A percentile compares a stretch with the other conserved stretches of the same genome.
These are phyloP conservation scores for Rhizopogon sp. DNA, from an alignment of 768 basidiomycete species.

Conservation along the genomic window DNA sequence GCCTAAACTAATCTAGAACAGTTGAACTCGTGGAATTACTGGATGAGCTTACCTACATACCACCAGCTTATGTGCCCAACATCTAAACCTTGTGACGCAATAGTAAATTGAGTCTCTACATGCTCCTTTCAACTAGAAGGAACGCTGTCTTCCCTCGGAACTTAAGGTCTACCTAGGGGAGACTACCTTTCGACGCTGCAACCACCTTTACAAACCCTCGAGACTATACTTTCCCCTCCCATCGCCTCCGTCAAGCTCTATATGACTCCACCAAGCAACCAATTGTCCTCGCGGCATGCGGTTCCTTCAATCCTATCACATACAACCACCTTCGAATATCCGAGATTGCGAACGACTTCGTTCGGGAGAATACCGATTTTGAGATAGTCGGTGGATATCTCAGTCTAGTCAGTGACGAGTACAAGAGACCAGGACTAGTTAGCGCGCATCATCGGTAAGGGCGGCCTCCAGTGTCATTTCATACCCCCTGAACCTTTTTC, in stretches of 20 bases:
- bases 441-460: slow-evolving; percentile 85
- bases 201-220: slow-evolving; percentile 55
- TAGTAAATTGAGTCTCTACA: no score
- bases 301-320: slow-evolving; percentile 95
- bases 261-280: slow-evolving; percentile 69
- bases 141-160: no score
- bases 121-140: no score
- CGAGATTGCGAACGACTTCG: slow-evolving; percentile 98
- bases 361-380: slow-evolving; percentile 85
- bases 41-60: no score
- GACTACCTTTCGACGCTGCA: background rate
- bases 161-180: no score
- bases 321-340: slow-evolving; percentile 98
- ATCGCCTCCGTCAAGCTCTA: slow-evolving; percentile 55
- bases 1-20: no score
- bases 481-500: background rate
- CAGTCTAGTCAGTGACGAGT: slow-evolving; percentile 92
- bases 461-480: background rate
- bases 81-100: no score
- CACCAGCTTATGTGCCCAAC: no score
- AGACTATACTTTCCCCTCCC: slow-evolving; percentile 61
- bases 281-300: slow-evolving; percentile 93
- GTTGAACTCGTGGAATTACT: no score
- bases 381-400: slow-evolving; percentile 95
- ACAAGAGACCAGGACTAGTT: slow-evolving; percentile 94